A percentile compares a stretch with the other conserved stretches of the same genome.
Conservation (phyloP, 1,139 yeast species). For the Saccharomyces pastorianus region DNA sequence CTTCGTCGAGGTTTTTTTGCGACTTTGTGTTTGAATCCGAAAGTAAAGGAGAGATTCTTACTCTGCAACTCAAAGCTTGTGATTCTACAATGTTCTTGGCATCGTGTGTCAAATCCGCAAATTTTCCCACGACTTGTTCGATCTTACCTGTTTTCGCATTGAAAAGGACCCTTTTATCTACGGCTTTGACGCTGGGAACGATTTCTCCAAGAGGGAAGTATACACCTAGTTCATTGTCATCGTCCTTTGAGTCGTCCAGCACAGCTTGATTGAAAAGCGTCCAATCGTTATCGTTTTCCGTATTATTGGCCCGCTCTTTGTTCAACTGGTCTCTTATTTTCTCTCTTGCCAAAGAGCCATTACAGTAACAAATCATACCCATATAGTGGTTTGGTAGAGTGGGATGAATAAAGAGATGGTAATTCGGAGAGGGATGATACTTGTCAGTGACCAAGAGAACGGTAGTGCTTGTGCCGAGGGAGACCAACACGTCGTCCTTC, state of each 20-base stretch:
- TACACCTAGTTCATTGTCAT: constrained; percentile 53
- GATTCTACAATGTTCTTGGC: constrained; percentile 75
- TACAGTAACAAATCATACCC: constrained; percentile 95
- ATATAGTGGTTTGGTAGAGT: constrained; percentile 66
- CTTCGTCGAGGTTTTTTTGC: constrained; percentile 5
- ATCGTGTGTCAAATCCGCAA: constrained; percentile 47
- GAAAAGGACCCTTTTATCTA: constrained; percentile 44
- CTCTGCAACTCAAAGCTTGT: constrained; percentile 77
- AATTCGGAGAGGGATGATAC: constrained; percentile 71
- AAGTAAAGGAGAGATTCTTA: constrained; percentile 69
- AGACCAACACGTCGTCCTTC: constrained; percentile 68
- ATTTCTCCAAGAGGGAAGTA: constrained; percentile 87
- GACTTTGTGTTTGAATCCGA: constrained; percentile 14
- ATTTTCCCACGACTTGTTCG: constrained; percentile 25
- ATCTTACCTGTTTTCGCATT: constrained; percentile 29
- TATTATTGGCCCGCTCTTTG: constrained; percentile 24
- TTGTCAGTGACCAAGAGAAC: constrained; percentile 71
- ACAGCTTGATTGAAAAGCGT: constrained; percentile 52
- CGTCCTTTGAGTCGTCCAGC: constrained; percentile 18
- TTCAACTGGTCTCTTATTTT: constrained; percentile 59
- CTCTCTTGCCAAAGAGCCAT: constrained; percentile 85
- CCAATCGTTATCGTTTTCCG: constrained; percentile 42
- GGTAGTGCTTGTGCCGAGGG: constrained; percentile 87
- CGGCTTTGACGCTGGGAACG: constrained; percentile 69
- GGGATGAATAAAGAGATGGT: constrained; percentile 83